These are phyloP conservation scores for Excoecaria cochinchinensis DNA, from an alignment of 345 rosid species.

Conservation along the genomic window DNA sequence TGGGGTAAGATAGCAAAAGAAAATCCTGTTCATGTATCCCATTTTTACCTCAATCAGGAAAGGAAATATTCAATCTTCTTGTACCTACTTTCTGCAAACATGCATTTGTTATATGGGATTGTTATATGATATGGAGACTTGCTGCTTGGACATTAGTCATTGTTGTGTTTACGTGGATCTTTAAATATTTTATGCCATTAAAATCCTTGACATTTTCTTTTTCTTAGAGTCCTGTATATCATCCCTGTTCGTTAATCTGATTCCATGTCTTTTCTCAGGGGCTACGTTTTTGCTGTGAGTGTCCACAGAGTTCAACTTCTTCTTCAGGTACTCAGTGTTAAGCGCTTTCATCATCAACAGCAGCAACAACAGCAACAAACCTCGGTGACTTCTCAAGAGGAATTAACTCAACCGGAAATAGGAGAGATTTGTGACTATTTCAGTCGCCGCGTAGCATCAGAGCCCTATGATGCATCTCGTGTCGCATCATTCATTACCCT, in stretches of 20 bases:
- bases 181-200: neutral
- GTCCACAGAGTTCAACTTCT: constrained; percentile 99
- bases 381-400: constrained; percentile 70
- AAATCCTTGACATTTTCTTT: neutral
- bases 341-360: constrained; percentile 89
- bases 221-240: too few species aligned
- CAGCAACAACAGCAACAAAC: constrained; percentile 82
- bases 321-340: constrained; percentile 95
- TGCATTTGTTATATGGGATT: neutral
- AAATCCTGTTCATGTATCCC: neutral
- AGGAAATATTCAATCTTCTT: neutral
- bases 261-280: constrained; percentile 51
- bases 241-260: constrained; percentile 6
- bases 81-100: neutral
- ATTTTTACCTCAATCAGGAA: neutral
- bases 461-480: constrained; percentile 97
- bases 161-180: neutral
- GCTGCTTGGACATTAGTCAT: neutral
- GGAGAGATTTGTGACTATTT: constrained; percentile 96
- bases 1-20: constrained; percentile 65
- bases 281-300: constrained; percentile 94
- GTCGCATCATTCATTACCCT: constrained; percentile 99
- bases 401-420: constrained; percentile 78
- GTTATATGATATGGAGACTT: neutral
- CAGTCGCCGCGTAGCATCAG: constrained; percentile 96